A percentile compares a stretch with the other conserved stretches of the same genome.
Conservation (phyloP, 2,329 filamentous ascomycete species). For the Botrytis cinerea region DNA sequence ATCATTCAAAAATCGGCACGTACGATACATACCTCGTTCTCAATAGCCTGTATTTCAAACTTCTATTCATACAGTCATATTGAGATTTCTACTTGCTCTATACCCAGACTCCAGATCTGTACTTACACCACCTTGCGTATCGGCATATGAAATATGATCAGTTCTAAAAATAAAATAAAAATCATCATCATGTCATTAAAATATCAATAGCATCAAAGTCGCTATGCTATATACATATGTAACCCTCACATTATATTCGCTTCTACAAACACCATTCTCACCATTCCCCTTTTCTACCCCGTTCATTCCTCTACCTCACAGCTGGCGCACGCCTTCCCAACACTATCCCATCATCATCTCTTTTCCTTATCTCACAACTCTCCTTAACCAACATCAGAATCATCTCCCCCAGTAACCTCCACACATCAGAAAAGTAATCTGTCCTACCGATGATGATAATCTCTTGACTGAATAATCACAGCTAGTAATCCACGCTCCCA, state of each 20-base stretch:
- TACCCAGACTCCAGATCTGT: background rate
- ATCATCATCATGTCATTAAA: too few species aligned
- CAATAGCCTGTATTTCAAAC: background rate
- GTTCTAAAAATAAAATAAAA: too few species aligned
- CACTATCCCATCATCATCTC: background rate
- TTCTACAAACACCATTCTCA: background rate
- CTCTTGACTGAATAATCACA: background rate
- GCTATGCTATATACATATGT: background rate
- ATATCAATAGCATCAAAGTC: background rate
- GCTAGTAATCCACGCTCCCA: background rate
- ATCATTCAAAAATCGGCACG: background rate
- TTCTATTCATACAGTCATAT: background rate
- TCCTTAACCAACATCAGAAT: background rate
- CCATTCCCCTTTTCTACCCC: background rate
- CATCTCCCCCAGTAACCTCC: background rate
- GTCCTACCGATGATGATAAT: background rate
- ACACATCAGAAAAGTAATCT: too few species aligned
- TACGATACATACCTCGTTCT: background rate
- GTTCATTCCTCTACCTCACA: background rate
- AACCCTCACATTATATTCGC: background rate
- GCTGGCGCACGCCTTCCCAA: background rate
- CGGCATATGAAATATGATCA: too few species aligned
- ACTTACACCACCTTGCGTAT: background rate
- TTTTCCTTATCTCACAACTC: background rate
- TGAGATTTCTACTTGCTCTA: background rate